Conservation (phyloP, 2,329 filamentous ascomycete species). For the Monilinia fructicola region DNA sequence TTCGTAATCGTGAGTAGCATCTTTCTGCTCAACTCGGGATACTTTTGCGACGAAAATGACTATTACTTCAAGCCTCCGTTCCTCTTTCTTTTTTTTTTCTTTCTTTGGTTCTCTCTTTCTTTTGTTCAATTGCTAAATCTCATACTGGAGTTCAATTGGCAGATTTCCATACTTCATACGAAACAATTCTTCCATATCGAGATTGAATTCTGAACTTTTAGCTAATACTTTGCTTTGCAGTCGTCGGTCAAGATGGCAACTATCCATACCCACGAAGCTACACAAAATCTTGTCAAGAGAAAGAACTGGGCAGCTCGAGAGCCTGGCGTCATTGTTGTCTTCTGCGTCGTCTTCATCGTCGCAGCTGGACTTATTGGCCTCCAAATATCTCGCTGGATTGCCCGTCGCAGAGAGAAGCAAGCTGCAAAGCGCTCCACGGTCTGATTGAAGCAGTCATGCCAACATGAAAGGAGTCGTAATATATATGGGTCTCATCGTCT, state of each 20-base stretch:
- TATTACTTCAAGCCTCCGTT: background rate
- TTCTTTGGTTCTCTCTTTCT: background rate
- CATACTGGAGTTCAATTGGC: too few relatives aligned
- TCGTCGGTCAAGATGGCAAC: conserved; percentile 30
- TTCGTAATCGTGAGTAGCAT: background rate
- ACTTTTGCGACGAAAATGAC: background rate
- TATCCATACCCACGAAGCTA: conserved; percentile 26
- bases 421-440: conserved; percentile 7
- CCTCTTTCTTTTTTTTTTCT: too few relatives aligned
- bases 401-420: conserved; percentile 30
- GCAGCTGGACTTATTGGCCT: conserved; percentile 50
- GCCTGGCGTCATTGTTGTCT: conserved; percentile 61
- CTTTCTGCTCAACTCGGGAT: background rate
- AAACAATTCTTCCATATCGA: background rate
- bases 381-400: conserved; percentile 49
- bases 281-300: conserved; percentile 51
- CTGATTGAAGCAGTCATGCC: background rate
- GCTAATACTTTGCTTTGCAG: conserved; percentile 18
- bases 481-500: background rate
- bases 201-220: background rate
- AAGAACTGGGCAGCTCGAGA: conserved; percentile 57
- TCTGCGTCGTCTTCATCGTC: conserved; percentile 60
- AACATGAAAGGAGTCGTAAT: background rate
- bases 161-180: background rate
- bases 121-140: background rate